Base-by-base conservation (phyloP, 108 stramenopile species). In the Pelagomonas calceolata region DNA sequence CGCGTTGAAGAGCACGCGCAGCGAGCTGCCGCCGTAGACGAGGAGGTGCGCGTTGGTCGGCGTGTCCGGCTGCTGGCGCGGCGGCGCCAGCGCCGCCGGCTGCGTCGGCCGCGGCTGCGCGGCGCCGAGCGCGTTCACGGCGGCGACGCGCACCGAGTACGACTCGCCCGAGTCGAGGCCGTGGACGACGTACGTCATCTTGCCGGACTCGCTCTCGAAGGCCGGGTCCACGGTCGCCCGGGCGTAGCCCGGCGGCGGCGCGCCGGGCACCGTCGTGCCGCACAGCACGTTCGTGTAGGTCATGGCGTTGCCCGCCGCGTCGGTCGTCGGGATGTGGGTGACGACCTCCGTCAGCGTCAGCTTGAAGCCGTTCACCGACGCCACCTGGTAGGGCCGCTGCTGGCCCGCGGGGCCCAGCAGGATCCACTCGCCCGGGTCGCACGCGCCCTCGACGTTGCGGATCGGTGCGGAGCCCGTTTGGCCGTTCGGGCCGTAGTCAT, bases 71-170 rank as follows among this genome's bases (percentile, higher is more conserved):
- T 87, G 84, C 70, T 91, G 88, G 32, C 69, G 64, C 0, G 87
- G 90, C 26, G 90, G 87, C 30, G 90, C 83, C 30, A 88, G 66
- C 65, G 69, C 74, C 31, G 71, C 35, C 34, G 90, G 90, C 37
- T 69, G 75, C 4, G 90, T 88, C 0, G 66, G 44, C 74, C 82
- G 85, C 30, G 88, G 86, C 4, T 65, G 77, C 32, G 83, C 75
- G 65, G 66, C 84, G 32, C 90, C 88, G 21, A 85, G 75, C 26
- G 70, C 43, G 65, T 89, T 91, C 5, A 35, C 51, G 31, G 87
- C 78, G 0, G 82, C 78, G 9, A 91, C 90, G 36, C 85, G 79
- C 16, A 85, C 86, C 68, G 63, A 70, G 72, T 89, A 89, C 31
- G 60, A 34, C 39, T 75, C 80, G 30, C 88, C 90, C 30, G 87